phyloP scores from a whole-genome alignment of 805 yeast species.

The Starmerella davenportii region DNA sequence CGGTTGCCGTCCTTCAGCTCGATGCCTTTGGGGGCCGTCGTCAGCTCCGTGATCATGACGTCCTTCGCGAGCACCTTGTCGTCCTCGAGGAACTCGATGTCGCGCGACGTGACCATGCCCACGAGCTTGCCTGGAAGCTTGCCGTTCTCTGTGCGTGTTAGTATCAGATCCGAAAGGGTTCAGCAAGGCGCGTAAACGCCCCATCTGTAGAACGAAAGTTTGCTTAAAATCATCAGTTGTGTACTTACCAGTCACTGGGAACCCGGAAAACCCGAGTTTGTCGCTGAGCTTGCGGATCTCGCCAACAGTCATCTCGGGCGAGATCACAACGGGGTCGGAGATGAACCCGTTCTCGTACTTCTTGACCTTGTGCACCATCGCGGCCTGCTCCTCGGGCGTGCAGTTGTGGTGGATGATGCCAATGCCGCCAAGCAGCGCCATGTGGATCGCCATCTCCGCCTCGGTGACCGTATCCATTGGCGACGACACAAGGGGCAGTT shows the following conservation, averaged over 20 bases:
- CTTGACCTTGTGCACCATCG: slow-evolving; percentile 92
- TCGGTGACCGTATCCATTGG: slow-evolving; percentile 99
- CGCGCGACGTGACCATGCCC: slow-evolving; percentile 95
- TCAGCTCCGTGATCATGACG: slow-evolving; percentile 77
- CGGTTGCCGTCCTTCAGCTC: slow-evolving; percentile 74
- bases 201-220: slow-evolving; percentile 99
- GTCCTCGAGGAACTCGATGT: slow-evolving; percentile 83
- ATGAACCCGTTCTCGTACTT: slow-evolving; percentile 96
- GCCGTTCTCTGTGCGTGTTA: slow-evolving; percentile 49
- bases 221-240: slow-evolving; percentile 19
- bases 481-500: slow-evolving; percentile 89
- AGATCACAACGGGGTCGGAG: slow-evolving; percentile 74
- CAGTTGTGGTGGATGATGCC: slow-evolving; percentile 98
- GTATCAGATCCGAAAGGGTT: slow-evolving; percentile 29
- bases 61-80: slow-evolving; percentile 42
- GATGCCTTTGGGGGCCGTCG: slow-evolving; percentile 71
- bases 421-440: slow-evolving; percentile 97
- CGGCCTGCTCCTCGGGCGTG: slow-evolving; percentile 92
- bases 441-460: slow-evolving; percentile 90
- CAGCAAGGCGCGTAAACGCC: slow-evolving; percentile 74
- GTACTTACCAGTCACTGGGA: slow-evolving; percentile 98
- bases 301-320: slow-evolving; percentile 60
- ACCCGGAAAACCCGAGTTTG: slow-evolving; percentile 79
- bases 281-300: slow-evolving; percentile 58
- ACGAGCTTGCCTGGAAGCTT: slow-evolving; percentile 71